Conservation (phyloP, 2,329 filamentous ascomycete species). For the Hypoxylon sp. region DNA sequence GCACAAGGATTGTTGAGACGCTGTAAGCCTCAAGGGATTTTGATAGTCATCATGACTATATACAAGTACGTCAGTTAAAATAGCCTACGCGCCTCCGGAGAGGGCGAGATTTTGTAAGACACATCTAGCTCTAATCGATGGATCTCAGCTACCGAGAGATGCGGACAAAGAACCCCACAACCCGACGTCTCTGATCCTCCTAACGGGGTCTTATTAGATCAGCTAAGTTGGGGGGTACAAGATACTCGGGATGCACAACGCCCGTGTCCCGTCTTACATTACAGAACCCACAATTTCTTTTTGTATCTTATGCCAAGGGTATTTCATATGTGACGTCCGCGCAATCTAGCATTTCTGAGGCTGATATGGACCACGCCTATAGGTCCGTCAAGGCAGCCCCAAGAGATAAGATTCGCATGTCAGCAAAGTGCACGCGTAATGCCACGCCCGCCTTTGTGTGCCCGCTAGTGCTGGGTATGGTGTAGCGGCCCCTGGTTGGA, state of each 20-base stretch:
- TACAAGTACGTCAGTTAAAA: constrained; percentile 5
- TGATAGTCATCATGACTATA: neutral
- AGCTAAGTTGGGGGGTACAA: constrained; percentile 11
- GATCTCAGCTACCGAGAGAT: constrained; percentile 5
- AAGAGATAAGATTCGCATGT: constrained; percentile 36
- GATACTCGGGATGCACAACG: constrained; percentile 28
- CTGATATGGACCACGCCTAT: constrained; percentile 14
- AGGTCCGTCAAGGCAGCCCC: constrained; percentile 1
- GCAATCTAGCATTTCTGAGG: constrained; percentile 28
- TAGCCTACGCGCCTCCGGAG: constrained; percentile 7
- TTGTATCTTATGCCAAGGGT: neutral
- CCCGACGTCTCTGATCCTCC: constrained; percentile 6
- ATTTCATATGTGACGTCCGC: constrained; percentile 25
- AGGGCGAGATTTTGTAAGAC: neutral
- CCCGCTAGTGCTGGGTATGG: neutral
- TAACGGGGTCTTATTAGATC: constrained; percentile 14
- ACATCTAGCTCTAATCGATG: constrained; percentile 2
- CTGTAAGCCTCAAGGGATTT: constrained; percentile 10
- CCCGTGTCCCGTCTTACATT: constrained; percentile 17
- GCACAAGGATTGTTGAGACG: neutral
- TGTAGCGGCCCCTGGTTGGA: constrained; percentile 8
- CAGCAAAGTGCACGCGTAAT: constrained; percentile 32
- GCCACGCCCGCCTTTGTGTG: constrained; percentile 14
- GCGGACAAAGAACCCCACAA: constrained; percentile 7
- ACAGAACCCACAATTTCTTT: constrained; percentile 2